Evolutionary conservation across 2,329 filamentous ascomycete species (phyloP).

Genomic region (Trichoderma simmonsii): DNA sequence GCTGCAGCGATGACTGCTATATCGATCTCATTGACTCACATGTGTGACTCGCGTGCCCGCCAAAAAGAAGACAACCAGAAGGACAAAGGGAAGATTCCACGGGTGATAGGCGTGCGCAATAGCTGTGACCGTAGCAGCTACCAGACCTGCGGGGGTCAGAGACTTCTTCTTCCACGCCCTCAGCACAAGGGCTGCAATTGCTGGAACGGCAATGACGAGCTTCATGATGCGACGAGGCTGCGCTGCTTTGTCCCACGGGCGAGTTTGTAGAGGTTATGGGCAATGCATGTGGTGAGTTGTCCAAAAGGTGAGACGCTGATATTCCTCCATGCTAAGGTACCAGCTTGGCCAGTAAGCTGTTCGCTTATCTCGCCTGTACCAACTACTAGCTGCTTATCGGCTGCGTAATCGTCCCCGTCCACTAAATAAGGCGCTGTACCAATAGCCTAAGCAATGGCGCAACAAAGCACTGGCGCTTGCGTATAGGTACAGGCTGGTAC

Average conservation of each 20-base stretch:
- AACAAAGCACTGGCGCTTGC: too few relatives aligned
- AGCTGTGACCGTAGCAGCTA: constrained; percentile 70
- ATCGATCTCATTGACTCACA: constrained; percentile 41
- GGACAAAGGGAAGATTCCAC: constrained; percentile 84
- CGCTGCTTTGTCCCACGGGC: background rate
- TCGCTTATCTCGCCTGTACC: background rate
- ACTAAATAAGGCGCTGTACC: background rate
- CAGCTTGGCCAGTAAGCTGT: background rate
- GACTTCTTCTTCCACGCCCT: constrained; percentile 70
- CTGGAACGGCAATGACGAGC: constrained; percentile 54
- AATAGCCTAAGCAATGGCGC: background rate
- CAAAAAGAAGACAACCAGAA: constrained; percentile 82
- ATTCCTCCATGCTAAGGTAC: background rate
- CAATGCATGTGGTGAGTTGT: background rate
- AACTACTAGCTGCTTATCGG: background rate
- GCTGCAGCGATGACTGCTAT: background rate
- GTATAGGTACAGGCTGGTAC: too few relatives aligned
- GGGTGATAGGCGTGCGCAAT: constrained; percentile 84
- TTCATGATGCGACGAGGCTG: constrained; percentile 45
- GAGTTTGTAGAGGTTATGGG: background rate
- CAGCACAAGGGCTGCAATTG: constrained; percentile 59
- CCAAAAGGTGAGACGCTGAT: background rate
- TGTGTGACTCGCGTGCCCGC: constrained; percentile 81
- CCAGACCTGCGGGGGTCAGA: constrained; percentile 72
- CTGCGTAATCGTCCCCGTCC: background rate